A percentile compares a stretch with the other conserved stretches of the same genome.
Evolutionary conservation across 768 basidiomycete genomes (phyloP).

Genomic region (Russula vinacea): DNA sequence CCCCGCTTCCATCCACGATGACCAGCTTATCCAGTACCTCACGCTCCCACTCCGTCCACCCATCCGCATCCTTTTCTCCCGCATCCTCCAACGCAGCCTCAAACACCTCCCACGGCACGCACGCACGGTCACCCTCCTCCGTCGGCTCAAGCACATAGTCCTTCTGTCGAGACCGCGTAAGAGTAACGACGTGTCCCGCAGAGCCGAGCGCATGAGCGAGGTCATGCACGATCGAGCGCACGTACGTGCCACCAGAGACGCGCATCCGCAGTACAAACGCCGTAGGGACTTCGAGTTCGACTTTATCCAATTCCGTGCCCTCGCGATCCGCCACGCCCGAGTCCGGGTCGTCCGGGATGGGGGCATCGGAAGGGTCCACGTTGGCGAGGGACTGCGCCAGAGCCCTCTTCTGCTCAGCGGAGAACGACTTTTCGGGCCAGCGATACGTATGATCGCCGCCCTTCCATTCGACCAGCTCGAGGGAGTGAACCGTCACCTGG

Average conservation of each 20-base stretch:
- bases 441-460: slow-evolving; percentile 70
- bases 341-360: slow-evolving; percentile 32
- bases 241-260: slow-evolving; percentile 96
- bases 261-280: slow-evolving; percentile 88
- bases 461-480: slow-evolving; percentile 77
- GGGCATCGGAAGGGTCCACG: slow-evolving; percentile 41
- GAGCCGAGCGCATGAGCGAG: slow-evolving; percentile 79
- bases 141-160: slow-evolving; percentile 57
- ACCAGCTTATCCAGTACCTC: slow-evolving; percentile 68
- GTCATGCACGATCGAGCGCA: slow-evolving; percentile 93
- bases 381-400: slow-evolving; percentile 62
- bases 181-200: slow-evolving; percentile 89
- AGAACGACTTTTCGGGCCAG: slow-evolving; percentile 72
- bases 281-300: slow-evolving; percentile 45
- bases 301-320: slow-evolving; percentile 32
- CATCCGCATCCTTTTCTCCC: slow-evolving; percentile 61
- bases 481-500: slow-evolving; percentile 72
- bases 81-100: slow-evolving; percentile 52
- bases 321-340: slow-evolving; percentile 30
- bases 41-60: slow-evolving; percentile 78
- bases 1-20: slow-evolving; percentile 43
- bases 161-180: slow-evolving; percentile 88
- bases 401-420: slow-evolving; percentile 63
- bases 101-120: slow-evolving; percentile 75
- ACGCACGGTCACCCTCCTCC: slow-evolving; percentile 54